Base-by-base conservation (phyloP, 2,329 filamentous ascomycete genomes). In the Aspergillus sp. region DNA sequence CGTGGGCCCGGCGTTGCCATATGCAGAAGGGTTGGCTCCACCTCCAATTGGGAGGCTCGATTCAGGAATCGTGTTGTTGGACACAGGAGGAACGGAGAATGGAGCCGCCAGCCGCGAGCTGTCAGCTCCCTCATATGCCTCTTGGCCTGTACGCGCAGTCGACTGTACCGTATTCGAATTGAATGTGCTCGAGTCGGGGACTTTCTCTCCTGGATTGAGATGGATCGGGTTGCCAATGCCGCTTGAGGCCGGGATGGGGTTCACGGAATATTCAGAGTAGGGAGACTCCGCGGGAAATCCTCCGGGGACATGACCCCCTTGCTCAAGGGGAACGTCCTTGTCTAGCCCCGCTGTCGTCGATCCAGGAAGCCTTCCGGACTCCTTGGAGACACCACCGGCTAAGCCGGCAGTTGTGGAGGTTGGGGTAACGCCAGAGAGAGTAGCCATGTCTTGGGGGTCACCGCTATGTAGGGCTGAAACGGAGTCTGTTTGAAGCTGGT, bases 51-150 rank as follows among this genome's bases (percentile, higher is more conserved):
- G 89, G 62, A 95, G 81, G 73, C 89, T 90, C 7, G 90, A 93
- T 77, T 96, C 91, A 17, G 91, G 91, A 63, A 95, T 92, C 72
- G 90, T 79, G 74, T 82, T 87, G 61, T 80, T 82, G 46, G 83
- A 79, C 56, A 87, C 75, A 9, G 82, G 79, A 31, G 86, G 84
- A 37, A 87, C 70, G 56, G 80, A 75, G 49, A 81, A 77, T 64
- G 66, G 64, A 77, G 70, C 72, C 9, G 71, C 73, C 11, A 56
- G 51, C 12, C 82, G 70, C 35, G 73, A 68, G 37, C 73, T 62
- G 68, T 77, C 79, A 57, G 87, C 83, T 62, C 90, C 90, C 73
- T 96, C 89, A 75, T 97, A 98, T 1, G 91, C 93, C 65, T 87
- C 90, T 73, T 91, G 84, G 73, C 97, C 93, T 19, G 90, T 84